Evolutionary conservation across 768 basidiomycete genomes (phyloP), one percentile per base, ranked within the genome.

Genomic region (Boletus tylopilopsis): DNA sequence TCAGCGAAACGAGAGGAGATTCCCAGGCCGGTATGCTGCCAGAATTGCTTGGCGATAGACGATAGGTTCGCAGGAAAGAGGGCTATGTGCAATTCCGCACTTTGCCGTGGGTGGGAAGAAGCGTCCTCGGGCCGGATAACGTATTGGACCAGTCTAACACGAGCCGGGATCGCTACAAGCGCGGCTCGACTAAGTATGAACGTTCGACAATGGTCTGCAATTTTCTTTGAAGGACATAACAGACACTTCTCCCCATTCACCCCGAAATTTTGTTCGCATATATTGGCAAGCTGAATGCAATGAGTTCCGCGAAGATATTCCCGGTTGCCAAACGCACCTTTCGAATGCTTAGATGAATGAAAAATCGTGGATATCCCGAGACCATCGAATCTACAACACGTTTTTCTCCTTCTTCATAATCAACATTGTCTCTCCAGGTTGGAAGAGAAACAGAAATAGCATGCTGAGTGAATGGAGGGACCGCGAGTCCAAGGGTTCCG

Each of bases 361-460:
- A 96, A 70, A 98, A 98, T 45, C 95, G 74, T 0, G 95, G 95
- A 63, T 98, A 99, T 5, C 94, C 95, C 4, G 84, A 79, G 35
- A 88, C 80, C 94, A 95, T 91, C 6, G 70, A 73, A 49, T 87
- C 78, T 1, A 88, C 62, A 6, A 97, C 83, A 32, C 93, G 76
- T 57, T 85, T 80, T 9, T 88, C 84, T 16, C 91, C 91, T 59
- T 92, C 87, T 68, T 97, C 95, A 59, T 97, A 97, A 12, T 76
- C 94, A 18, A 97, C 81, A 59, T 87, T 90, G 67, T 97, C 94
- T 27, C 73, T 71, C 94, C 94, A 97, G 25, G 81, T 94, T 0
- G 94, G 94, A 2, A 97, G 76, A 8, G 91, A 94, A n/a, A 95
- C 92, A 3, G 92, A 94, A 55, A 95, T 90, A 12, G 94, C 94